Percentiles rank a stretch among this genome's conserved stretches.
These are phyloP conservation scores for Fusarium sp. DNA, from an alignment of 2,329 filamentous ascomycete species.

Conservation along the genomic window DNA sequence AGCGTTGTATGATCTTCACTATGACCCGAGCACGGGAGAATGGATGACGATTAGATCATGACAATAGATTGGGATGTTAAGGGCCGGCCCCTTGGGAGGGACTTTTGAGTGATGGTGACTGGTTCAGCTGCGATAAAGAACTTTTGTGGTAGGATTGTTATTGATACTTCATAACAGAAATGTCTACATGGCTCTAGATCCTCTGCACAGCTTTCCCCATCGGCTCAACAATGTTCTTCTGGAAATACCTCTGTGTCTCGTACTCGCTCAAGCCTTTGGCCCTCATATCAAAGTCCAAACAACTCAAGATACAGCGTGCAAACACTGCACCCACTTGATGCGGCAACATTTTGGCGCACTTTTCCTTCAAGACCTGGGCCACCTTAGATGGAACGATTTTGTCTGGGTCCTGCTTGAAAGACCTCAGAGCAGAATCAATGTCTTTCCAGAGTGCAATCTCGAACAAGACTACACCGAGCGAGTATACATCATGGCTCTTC, in stretches of 20 bases:
- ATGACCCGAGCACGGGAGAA: conserved; percentile 16
- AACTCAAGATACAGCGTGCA: background rate
- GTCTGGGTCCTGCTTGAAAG: background rate
- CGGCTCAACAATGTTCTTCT: background rate
- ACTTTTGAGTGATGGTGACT: too few relatives aligned
- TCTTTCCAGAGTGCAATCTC: conserved; percentile 11
- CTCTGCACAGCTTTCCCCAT: background rate
- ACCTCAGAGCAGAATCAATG: background rate
- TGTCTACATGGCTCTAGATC: background rate
- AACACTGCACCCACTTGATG: background rate
- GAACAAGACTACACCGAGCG: background rate
- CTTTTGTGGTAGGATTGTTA: too few relatives aligned
- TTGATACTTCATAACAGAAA: too few relatives aligned
- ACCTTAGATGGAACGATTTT: background rate
- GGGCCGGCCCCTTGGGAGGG: background rate
- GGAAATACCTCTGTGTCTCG: conserved; percentile 1
- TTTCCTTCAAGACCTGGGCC: background rate
- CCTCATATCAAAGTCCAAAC: background rate
- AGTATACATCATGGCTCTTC: conserved; percentile 10
- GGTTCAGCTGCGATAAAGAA: too few relatives aligned
- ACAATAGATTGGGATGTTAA: background rate
- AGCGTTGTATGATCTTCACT: conserved; percentile 20
- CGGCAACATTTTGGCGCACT: background rate
- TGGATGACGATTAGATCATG: conserved; percentile 16
- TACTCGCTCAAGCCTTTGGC: background rate